A percentile compares a stretch with the other conserved stretches of the same genome.
Evolutionary conservation across 441 rosid species (phyloP).

Genomic region (Bocquillonia castaneifolia): DNA sequence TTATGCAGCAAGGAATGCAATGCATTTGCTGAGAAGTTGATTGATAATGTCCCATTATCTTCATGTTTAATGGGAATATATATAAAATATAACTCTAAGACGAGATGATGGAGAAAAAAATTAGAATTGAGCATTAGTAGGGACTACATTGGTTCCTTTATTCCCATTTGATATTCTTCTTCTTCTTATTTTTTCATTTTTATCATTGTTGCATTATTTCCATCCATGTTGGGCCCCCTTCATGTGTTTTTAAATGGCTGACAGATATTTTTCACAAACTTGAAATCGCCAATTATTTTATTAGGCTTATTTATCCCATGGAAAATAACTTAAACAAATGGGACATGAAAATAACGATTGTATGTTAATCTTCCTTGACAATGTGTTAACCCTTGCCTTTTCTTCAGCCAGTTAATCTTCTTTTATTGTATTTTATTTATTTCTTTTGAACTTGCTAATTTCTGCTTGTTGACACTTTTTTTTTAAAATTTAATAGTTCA

Average conservation of each 20-base stretch:
- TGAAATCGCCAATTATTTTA: not conserved
- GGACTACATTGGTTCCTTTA: not conserved
- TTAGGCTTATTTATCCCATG: not conserved
- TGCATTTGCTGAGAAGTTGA: not conserved
- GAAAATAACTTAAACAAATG: no score
- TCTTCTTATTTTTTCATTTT: not conserved
- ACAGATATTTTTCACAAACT: not conserved
- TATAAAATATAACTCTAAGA: no score
- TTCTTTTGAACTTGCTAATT: no score
- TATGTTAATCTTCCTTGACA: no score
- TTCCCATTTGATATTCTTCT: not conserved
- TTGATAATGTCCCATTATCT: not conserved
- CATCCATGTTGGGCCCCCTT: not conserved
- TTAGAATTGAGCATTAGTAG: not conserved
- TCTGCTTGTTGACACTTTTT: no score
- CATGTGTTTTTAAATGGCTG: not conserved
- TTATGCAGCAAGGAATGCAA: not conserved
- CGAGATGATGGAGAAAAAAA: no score
- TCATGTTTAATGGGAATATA: no score
- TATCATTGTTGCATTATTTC: not conserved
- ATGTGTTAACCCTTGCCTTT: not conserved
- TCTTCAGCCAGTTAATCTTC: no score
- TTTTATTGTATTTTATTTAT: no score
- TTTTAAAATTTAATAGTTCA: no score
- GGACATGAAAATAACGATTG: no score